These are phyloP conservation scores for Stenocarpella maydis DNA, from an alignment of 2,329 filamentous ascomycete species.

Conservation along the genomic window DNA sequence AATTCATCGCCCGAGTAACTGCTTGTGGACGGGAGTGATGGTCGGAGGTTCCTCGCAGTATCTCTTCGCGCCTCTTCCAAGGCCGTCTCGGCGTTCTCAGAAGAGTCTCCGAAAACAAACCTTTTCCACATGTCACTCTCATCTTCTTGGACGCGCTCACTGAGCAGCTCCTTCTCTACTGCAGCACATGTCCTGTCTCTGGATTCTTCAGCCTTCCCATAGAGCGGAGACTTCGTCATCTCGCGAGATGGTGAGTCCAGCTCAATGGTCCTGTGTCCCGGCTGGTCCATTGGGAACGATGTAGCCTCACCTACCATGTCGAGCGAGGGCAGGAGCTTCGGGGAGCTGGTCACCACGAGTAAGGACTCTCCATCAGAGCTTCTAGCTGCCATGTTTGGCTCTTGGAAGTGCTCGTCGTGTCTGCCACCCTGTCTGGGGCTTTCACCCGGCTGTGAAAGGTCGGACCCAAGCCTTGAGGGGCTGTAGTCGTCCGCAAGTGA, in stretches of 20 bases:
- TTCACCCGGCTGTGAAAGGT: neutral
- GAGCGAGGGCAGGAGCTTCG: neutral
- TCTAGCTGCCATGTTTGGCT: neutral
- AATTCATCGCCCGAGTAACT: slow-evolving; percentile 25
- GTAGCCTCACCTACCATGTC: neutral
- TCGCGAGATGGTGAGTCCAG: too few species aligned
- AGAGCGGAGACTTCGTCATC: neutral
- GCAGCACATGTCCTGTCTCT: slow-evolving; percentile 30
- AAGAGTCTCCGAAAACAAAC: slow-evolving; percentile 40
- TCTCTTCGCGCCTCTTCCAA: slow-evolving; percentile 39
- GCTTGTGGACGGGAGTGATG: slow-evolving; percentile 31
- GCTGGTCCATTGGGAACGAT: neutral
- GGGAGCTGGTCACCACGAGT: neutral
- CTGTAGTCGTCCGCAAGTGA: neutral
- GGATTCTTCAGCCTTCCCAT: neutral
- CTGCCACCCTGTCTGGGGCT: neutral
- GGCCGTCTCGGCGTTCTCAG: slow-evolving; percentile 31
- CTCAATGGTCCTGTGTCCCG: neutral
- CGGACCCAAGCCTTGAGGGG: neutral
- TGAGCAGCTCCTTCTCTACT: neutral
- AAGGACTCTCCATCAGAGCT: slow-evolving; percentile 21
- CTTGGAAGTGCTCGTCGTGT: neutral
- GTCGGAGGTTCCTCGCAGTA: slow-evolving; percentile 34
- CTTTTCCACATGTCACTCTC: slow-evolving; percentile 40
- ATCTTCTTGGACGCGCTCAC: slow-evolving; percentile 7